These are phyloP conservation scores for Rhizopogon vesiculosus DNA, from an alignment of 768 basidiomycete species.

Conservation along the genomic window DNA sequence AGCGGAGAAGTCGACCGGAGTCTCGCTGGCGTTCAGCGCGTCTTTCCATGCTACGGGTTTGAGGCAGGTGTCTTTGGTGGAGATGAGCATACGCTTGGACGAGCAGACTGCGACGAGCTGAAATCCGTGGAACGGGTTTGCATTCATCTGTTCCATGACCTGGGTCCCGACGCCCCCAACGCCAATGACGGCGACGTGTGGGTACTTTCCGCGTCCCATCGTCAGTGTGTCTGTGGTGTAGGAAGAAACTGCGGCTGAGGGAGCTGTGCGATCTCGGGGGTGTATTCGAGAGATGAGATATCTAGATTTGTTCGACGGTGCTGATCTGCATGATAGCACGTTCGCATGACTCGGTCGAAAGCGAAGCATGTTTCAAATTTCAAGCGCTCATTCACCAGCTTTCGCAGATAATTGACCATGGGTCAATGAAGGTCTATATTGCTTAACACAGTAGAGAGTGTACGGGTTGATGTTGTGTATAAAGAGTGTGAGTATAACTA, in stretches of 20 bases:
- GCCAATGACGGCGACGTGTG: conserved; percentile 76
- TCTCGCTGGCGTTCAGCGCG: conserved; percentile 40
- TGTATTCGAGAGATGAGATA: background rate
- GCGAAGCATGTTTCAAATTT: background rate
- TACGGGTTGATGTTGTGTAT: conserved; percentile 18
- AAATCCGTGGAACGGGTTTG: conserved; percentile 59
- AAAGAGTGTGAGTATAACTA: conserved; percentile 22
- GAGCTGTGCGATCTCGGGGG: background rate
- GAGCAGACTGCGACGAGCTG: conserved; percentile 66
- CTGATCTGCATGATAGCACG: too few relatives aligned
- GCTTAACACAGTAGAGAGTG: conserved; percentile 22
- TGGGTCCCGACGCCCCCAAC: conserved; percentile 91
- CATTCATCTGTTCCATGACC: conserved; percentile 75
- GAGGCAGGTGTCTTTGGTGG: conserved; percentile 37
- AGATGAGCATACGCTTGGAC: conserved; percentile 56
- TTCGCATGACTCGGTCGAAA: background rate
- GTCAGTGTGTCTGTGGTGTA: background rate
- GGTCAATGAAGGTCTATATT: conserved; percentile 14
- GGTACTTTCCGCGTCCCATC: conserved; percentile 23
- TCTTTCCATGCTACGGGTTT: conserved; percentile 39
- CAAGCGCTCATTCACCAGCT: background rate
- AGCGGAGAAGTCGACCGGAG: conserved; percentile 30
- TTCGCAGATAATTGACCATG: background rate
- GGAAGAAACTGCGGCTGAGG: background rate
- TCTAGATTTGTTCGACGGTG: background rate